Evolutionary conservation across 2,329 filamentous ascomycete genomes (phyloP).

Genomic region (Sporothrix brasiliensis): DNA sequence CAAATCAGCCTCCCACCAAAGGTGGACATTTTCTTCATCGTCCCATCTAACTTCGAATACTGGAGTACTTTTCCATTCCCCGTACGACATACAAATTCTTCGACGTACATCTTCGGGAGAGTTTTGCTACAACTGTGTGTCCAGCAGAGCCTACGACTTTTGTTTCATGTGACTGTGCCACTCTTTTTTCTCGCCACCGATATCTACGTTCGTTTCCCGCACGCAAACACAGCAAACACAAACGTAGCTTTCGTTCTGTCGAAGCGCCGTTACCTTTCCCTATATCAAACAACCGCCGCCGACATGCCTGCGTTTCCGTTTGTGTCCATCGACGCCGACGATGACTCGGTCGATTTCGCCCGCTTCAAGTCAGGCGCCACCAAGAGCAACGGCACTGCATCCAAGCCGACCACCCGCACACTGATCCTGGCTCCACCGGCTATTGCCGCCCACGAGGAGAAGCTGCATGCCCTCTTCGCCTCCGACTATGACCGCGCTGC

Average conservation of each 20-base stretch:
- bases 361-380: conserved; percentile 16
- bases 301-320: conserved; percentile 35
- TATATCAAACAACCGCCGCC: neutral
- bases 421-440: conserved; percentile 77
- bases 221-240: neutral
- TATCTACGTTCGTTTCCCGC: neutral
- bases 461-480: conserved; percentile 70
- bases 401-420: conserved; percentile 26
- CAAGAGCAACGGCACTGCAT: conserved; percentile 17
- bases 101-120: conserved; percentile 19
- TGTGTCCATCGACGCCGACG: conserved; percentile 35
- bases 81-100: conserved; percentile 18
- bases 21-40: conserved; percentile 26
- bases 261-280: neutral
- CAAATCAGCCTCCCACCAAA: conserved; percentile 35
- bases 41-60: neutral
- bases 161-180: neutral
- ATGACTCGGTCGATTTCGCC: conserved; percentile 26
- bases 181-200: neutral
- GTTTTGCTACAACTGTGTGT: neutral
- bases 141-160: neutral
- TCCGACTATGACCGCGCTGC: conserved; percentile 66
- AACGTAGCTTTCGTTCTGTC: neutral
- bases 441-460: conserved; percentile 80
- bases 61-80: neutral